Percentiles rank a stretch among this genome's conserved stretches.
phyloP scores from a whole-genome alignment of 75 land plant species.

The Isoetes taiwanensis region DNA sequence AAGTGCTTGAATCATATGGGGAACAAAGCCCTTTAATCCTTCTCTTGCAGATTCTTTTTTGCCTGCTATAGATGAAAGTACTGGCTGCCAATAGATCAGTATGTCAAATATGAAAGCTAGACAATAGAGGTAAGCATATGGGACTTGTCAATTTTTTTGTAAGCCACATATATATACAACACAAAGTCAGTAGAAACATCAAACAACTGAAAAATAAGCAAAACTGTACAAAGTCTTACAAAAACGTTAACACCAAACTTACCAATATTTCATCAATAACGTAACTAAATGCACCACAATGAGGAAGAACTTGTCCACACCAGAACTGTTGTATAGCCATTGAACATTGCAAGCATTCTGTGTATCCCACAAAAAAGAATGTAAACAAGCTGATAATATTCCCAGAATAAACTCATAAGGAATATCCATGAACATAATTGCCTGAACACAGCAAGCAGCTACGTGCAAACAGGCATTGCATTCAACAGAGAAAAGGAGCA shows the following conservation, averaged over 20 bases:
- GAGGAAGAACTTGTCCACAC: slow-evolving; percentile 22
- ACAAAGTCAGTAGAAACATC: not conserved
- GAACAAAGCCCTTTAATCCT: slow-evolving; percentile 16
- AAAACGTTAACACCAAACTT: not conserved
- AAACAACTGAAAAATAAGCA: not conserved
- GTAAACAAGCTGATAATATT: not conserved
- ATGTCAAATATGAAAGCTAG: not conserved
- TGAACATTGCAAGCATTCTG: slow-evolving; percentile 13
- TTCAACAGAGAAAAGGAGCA: not conserved
- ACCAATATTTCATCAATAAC: slow-evolving; percentile 34
- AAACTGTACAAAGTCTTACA: not conserved
- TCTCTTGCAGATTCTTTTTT: slow-evolving; percentile 16
- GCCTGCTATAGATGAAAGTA: slow-evolving; percentile 18
- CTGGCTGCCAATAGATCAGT: slow-evolving; percentile 14
- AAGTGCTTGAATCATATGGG: slow-evolving; percentile 20
- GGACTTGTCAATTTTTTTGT: not conserved
- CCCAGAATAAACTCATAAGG: not conserved
- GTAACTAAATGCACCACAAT: slow-evolving; percentile 24
- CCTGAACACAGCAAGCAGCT: not conserved
- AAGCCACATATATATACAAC: not conserved
- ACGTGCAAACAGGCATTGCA: not conserved
- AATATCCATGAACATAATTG: not conserved
- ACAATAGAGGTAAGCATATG: not conserved
- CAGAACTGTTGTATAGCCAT: slow-evolving; percentile 16
- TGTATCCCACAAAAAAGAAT: slow-evolving; percentile 8